Base-by-base conservation (phyloP, 257 asterid genomes). In the Solanum clarkiae region DNA sequence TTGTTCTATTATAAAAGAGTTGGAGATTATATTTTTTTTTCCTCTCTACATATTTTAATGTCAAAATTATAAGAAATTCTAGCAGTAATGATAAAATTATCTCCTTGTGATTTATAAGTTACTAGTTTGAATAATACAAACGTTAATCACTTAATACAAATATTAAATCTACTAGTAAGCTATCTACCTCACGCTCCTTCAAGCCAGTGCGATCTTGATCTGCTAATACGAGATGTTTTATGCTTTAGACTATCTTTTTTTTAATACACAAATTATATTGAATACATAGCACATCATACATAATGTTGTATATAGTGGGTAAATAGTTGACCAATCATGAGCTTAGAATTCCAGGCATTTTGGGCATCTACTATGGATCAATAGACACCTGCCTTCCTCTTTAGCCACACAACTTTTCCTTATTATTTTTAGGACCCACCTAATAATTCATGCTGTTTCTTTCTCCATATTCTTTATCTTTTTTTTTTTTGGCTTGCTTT, bases 381-480 rank as follows among this genome's bases (percentile, higher is more conserved):
- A 62, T 7, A 10, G 87, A 86, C 90, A 89, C 86, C 56, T 86
- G 90, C 74, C 82, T n/a, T 63, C 20, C 20, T 24, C 42, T 15
- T 44, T 47, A 40, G 22, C 87, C 87, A 86, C 88, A 77, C 6
- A 26, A 15, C 36, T 3, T 3, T 51, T 51, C 47, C 63, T 51
- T 77, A 51, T 59, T 51, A 26, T 75, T 51, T 75, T 24, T 16
- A 51, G 22, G 66, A 59, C 75, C 84, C 86, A 86, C 84, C 53
- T 26, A 51, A 66, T 86, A 75, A 81, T 69, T 24, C 82, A 82
- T 44, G 56, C 83, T 87, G 47, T 49, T 75, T 75, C 45, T 49
- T 75, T 75, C 24, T 49, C 62, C 82, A 47, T 51, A 2, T 74
- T 12, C 8, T 4, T 24, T 24, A 13, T 13, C 32, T 7, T 47